Base-by-base conservation (phyloP, 2,329 filamentous ascomycete species). In the Ophiosphaerella narmari region DNA sequence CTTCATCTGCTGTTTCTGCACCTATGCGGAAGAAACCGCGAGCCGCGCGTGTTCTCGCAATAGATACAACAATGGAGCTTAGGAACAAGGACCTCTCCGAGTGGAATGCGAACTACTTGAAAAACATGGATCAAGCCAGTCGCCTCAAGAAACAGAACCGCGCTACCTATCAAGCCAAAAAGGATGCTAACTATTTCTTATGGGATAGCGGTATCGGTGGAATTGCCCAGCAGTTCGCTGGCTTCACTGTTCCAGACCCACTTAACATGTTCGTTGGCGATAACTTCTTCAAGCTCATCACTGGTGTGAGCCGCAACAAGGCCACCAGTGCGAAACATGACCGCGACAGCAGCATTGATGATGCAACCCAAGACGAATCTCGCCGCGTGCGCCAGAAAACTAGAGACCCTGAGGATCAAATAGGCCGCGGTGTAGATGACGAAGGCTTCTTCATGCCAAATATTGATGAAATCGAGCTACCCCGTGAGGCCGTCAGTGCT, bases 401-500 rank as follows among this genome's bases (percentile, higher is more conserved):
- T 1, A 58, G 60, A 11, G 66, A 71, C 18, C 62, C 67, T 14
- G 70, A 75, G 46, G 46, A 68, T 2, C 48, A 66, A n/a, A 54
- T 65, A n/a, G 69, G 68, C 16, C 72, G 70, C 33, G 70, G 66
- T 34, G 63, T 65, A 46, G 70, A 77, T 7, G 64, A 71, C n/a
- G 70, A 72, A 40, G 62, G 39, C 5, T 50, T 68, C 32, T 62
- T 61, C 39, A 51, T 67, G 39, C 48, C 52, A n/a, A 57, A 58
- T 14, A 66, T 63, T 8, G 64, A 77, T 55, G 82, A 82, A 7
- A 70, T 87, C 16, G 91, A 95, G 69, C 72, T 90, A 21, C 89
- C 86, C 16, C 84, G 90, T 72, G 84, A 89, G 36, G 87, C 83
- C 1, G 82, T 79, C 0, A 80, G 83, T 0, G 82, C 83, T 7